These are phyloP conservation scores for Boletus rubroflammeus DNA, from an alignment of 768 basidiomycete genomes.

Conservation along the genomic window DNA sequence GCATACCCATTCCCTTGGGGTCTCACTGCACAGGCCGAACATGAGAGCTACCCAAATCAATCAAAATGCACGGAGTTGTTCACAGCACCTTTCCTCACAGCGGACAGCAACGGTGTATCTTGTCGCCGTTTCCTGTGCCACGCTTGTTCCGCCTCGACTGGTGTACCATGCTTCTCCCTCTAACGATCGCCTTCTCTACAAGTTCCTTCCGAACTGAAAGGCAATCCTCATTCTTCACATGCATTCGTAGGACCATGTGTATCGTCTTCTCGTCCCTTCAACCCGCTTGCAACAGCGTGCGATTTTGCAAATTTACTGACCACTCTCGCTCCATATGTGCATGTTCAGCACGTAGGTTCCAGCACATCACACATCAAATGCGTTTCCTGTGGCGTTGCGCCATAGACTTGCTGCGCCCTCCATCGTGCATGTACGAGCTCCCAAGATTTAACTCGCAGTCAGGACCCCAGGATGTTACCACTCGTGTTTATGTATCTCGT, in stretches of 20 bases:
- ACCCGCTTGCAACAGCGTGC: conserved; percentile 4
- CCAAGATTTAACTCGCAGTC: conserved; percentile 15
- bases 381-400: conserved; percentile 1
- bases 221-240: conserved; percentile 14
- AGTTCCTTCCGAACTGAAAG: conserved; percentile 25
- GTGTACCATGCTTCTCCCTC: conserved; percentile 12
- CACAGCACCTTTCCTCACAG: conserved; percentile 2
- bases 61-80: neutral
- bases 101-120: neutral
- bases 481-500: neutral
- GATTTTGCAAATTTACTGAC: conserved; percentile 17
- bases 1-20: neutral
- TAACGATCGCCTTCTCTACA: conserved; percentile 12
- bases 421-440: neutral
- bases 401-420: neutral
- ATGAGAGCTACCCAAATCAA: neutral
- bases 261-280: conserved; percentile 4
- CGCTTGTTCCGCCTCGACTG: conserved; percentile 1
- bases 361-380: neutral
- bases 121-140: neutral
- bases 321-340: conserved; percentile 7
- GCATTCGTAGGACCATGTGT: conserved; percentile 1
- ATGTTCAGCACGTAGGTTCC: conserved; percentile 2
- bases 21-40: neutral
- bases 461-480: neutral